Evolutionary conservation across 176 grass and related monocot genomes (phyloP).

Genomic region (Stipa capillata): DNA sequence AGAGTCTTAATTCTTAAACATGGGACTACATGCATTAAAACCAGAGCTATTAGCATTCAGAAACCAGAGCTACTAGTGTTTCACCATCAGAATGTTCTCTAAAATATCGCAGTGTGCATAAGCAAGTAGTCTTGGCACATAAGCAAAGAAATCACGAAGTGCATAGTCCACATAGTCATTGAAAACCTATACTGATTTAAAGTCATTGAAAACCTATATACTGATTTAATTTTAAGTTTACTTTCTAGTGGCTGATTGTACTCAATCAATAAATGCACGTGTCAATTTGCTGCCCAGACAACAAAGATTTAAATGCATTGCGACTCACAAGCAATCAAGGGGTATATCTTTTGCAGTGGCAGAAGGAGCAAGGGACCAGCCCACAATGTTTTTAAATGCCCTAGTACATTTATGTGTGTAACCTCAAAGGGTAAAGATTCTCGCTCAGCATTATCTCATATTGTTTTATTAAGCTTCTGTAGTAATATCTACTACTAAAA

Average conservation of each 20-base stretch:
- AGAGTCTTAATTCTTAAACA: not conserved
- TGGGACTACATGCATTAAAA: not conserved
- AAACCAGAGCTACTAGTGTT: not conserved
- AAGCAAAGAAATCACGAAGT: not conserved
- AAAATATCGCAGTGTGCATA: not conserved
- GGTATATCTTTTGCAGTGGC: not conserved
- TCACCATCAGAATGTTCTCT: not conserved
- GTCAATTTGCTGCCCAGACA: not conserved
- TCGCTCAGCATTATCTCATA: not conserved
- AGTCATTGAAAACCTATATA: not conserved
- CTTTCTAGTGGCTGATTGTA: not conserved
- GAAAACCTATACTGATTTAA: not conserved
- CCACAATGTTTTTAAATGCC: not conserved
- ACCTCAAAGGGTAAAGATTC: not conserved
- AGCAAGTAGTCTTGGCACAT: not conserved
- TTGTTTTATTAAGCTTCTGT: not conserved
- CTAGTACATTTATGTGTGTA: not conserved
- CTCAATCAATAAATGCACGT: not conserved
- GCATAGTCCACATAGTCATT: not conserved
- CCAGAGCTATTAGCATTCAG: not conserved
- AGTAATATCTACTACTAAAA: not conserved
- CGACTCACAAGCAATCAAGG: not conserved
- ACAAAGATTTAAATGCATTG: not conserved
- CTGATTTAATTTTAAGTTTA: not conserved
- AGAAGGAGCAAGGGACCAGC: not conserved